phyloP scores from a whole-genome alignment of 148 eudicot genomes.

The Vaccinium darrowii region DNA sequence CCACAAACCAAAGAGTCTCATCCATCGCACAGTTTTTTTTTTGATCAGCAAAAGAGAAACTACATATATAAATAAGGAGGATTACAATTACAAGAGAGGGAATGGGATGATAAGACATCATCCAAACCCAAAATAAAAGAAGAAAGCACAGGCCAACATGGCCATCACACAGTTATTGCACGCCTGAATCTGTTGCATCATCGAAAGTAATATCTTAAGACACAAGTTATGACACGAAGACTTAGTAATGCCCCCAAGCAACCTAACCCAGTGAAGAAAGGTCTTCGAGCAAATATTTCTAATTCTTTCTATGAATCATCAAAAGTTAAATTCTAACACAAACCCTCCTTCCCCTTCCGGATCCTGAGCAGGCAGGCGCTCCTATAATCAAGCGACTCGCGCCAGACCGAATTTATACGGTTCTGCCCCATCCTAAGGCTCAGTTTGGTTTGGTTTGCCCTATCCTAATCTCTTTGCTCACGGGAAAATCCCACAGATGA shows the following conservation, averaged over 20 bases:
- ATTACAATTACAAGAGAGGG: no score
- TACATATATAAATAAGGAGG: no score
- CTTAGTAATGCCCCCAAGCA: not conserved
- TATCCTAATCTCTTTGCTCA: slow-evolving; percentile 3
- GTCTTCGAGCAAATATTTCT: not conserved
- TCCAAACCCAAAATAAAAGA: no score
- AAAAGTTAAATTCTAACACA: not conserved
- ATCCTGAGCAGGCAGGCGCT: not conserved
- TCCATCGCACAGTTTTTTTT: not conserved
- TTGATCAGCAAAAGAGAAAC: no score
- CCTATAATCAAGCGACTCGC: no score
- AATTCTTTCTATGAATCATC: not conserved
- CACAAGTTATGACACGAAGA: not conserved
- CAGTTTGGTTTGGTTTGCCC: not conserved
- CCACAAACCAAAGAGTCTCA: not conserved
- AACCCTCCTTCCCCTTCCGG: not conserved
- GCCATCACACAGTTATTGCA: no score
- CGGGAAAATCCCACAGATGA: not conserved
- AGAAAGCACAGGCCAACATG: no score
- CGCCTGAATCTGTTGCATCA: not conserved
- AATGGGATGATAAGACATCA: no score
- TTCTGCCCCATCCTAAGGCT: no score
- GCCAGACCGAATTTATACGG: not conserved
- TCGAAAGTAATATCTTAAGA: not conserved
- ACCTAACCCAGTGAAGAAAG: not conserved